A percentile compares a stretch with the other conserved stretches of the same genome.
phyloP scores from a whole-genome alignment of 306 rosid species.

The Chamaecrista fasciculata region DNA sequence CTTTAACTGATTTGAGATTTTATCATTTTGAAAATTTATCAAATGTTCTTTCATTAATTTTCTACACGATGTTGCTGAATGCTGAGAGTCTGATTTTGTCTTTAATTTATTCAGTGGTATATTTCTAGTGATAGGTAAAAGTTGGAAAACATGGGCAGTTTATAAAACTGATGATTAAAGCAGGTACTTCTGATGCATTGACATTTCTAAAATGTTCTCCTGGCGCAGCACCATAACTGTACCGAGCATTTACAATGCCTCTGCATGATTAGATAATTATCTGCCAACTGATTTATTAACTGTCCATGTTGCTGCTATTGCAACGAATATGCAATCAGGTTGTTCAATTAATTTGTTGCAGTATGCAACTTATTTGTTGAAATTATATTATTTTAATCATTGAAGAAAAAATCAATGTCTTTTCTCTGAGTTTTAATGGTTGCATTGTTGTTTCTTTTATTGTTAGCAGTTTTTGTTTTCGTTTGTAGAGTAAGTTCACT shows the following conservation, averaged over 20 bases:
- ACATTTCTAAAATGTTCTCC: conserved; percentile 29
- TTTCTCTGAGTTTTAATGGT: no score
- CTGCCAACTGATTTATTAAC: conserved; percentile 38
- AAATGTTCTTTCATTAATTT: not conserved
- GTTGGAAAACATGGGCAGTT: conserved; percentile 22
- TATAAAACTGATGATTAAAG: conserved; percentile 41
- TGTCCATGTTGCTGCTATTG: conserved; percentile 23
- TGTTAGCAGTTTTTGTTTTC: no score
- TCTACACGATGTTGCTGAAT: not conserved
- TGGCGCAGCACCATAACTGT: conserved; percentile 34
- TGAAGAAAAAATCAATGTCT: no score
- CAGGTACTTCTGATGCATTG: conserved; percentile 42
- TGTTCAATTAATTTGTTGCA: not conserved
- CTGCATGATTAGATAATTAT: conserved; percentile 30
- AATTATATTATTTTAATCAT: no score
- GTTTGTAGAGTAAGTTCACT: no score
- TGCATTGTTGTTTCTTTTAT: no score
- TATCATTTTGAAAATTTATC: not conserved
- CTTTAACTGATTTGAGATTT: conserved; percentile 69
- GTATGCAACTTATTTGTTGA: no score
- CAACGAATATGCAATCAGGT: not conserved
- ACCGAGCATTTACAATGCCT: conserved; percentile 32
- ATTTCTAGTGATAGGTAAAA: not conserved
- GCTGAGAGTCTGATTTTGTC: not conserved
- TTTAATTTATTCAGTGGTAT: not conserved